phyloP scores from a whole-genome alignment of 352 stramenopile genomes.

The Phytophthora ohioensis region DNA sequence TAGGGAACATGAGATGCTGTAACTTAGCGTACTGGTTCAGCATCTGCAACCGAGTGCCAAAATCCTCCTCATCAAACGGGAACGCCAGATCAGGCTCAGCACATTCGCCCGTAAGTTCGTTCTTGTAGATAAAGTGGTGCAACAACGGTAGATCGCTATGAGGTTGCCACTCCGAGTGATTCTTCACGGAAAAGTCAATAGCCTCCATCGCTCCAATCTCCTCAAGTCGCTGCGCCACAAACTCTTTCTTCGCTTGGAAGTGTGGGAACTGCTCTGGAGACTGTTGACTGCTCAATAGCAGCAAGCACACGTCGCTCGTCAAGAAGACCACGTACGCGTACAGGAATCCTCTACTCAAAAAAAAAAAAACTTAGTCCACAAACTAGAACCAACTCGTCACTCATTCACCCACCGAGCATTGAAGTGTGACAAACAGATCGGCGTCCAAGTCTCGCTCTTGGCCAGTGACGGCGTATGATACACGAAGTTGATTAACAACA shows the following conservation, averaged over 20 bases:
- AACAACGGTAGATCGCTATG: conserved; percentile 66
- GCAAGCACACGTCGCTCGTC: conserved; percentile 55
- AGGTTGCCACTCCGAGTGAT: conserved; percentile 49
- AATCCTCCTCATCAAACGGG: conserved; percentile 52
- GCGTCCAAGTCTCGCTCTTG: conserved; percentile 77
- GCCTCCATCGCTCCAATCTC: conserved; percentile 49
- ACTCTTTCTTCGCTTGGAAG: conserved; percentile 71
- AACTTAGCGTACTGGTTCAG: conserved; percentile 67
- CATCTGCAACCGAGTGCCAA: conserved; percentile 43
- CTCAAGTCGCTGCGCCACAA: conserved; percentile 49
- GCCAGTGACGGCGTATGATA: conserved; percentile 70
- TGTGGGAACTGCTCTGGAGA: conserved; percentile 73
- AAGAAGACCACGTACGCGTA: conserved; percentile 83
- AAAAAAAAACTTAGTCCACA: not conserved
- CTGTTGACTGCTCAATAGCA: conserved; percentile 77
- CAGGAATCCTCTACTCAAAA: conserved; percentile 62
- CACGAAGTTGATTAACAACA: conserved; percentile 79
- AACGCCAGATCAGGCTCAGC: conserved; percentile 50
- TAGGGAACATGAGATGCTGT: conserved; percentile 59
- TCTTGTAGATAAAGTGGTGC: conserved; percentile 79
- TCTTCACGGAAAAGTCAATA: conserved; percentile 50
- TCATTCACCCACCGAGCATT: conserved; percentile 57
- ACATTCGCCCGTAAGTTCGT: conserved; percentile 71
- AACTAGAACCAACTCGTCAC: not conserved
- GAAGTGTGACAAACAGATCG: conserved; percentile 72